These are phyloP conservation scores for Epichloe coenophiala DNA, from an alignment of 2,329 filamentous ascomycete genomes.

Conservation along the genomic window DNA sequence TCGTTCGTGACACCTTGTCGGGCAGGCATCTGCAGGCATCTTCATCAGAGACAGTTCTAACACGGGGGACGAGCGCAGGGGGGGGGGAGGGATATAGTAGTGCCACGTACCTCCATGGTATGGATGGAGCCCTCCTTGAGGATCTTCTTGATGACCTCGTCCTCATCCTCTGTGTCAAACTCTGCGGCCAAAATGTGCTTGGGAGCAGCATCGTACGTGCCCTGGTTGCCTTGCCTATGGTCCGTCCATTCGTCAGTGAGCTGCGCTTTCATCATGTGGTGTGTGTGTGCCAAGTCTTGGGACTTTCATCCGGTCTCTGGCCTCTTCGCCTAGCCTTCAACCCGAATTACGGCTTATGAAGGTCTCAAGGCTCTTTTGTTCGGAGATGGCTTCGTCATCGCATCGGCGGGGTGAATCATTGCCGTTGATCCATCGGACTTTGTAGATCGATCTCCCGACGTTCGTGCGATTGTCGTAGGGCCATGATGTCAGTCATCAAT, in stretches of 20 bases:
- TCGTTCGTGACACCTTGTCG: conserved; percentile 42
- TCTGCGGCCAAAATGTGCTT: conserved; percentile 67
- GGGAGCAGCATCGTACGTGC: conserved; percentile 62
- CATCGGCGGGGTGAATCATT: too few relatives aligned
- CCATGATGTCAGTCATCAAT: too few relatives aligned
- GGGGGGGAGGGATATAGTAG: too few relatives aligned
- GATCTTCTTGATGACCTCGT: conserved; percentile 72
- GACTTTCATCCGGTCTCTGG: too few relatives aligned
- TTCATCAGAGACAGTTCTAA: neutral
- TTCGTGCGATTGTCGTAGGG: too few relatives aligned
- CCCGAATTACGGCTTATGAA: too few relatives aligned
- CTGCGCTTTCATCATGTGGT: neutral
- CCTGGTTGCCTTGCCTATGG: conserved; percentile 70
- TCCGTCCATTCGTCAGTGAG: neutral
- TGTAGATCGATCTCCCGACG: too few relatives aligned
- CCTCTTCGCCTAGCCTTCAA: too few relatives aligned
- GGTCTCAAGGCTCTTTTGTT: too few relatives aligned
- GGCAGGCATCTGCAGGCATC: conserved; percentile 30
- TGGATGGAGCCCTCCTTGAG: conserved; percentile 62
- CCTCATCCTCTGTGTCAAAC: conserved; percentile 69
- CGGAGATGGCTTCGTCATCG: too few relatives aligned
- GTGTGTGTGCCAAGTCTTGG: neutral
- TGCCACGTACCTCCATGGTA: conserved; percentile 34
- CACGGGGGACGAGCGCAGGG: conserved; percentile 3
- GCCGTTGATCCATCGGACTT: too few relatives aligned